phyloP scores from a whole-genome alignment of 1,139 yeast genomes.

The Kurtzmaniella quercitrusa region DNA sequence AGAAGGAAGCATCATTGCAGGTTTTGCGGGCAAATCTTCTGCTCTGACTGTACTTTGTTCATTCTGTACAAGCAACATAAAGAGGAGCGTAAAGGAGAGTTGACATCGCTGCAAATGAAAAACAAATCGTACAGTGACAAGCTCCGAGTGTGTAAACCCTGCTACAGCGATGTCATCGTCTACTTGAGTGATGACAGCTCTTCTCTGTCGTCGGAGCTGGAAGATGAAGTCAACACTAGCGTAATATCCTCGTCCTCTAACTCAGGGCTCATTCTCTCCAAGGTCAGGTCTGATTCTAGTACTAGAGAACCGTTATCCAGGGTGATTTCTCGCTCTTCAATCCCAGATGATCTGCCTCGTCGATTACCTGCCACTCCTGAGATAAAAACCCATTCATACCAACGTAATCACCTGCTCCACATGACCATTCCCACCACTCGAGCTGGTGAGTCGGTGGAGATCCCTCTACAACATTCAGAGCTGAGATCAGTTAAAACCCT shows the following conservation, averaged over 20 bases:
- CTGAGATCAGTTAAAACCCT: neutral
- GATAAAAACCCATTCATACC: slow-evolving; percentile 19
- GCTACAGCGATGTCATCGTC: slow-evolving; percentile 65
- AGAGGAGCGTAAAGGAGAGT: slow-evolving; percentile 25
- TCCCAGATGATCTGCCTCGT: slow-evolving; percentile 1
- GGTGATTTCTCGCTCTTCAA: neutral
- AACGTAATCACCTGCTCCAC: slow-evolving; percentile 60
- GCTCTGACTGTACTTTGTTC: slow-evolving; percentile 78
- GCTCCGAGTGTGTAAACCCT: slow-evolving; percentile 75
- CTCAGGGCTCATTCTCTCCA: slow-evolving; percentile 6
- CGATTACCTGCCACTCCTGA: slow-evolving; percentile 8
- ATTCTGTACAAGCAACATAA: slow-evolving; percentile 71
- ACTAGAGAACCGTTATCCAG: slow-evolving; percentile 1
- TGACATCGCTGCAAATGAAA: slow-evolving; percentile 11
- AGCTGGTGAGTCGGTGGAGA: slow-evolving; percentile 74
- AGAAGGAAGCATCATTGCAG: slow-evolving; percentile 93
- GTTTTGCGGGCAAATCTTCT: slow-evolving; percentile 83
- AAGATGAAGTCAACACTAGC: slow-evolving; percentile 10
- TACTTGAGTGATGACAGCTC: slow-evolving; percentile 63
- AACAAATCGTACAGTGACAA: slow-evolving; percentile 55
- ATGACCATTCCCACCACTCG: slow-evolving; percentile 84
- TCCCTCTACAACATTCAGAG: slow-evolving; percentile 28
- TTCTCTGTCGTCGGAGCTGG: slow-evolving; percentile 20
- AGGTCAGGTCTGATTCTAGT: neutral
- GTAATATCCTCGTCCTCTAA: slow-evolving; percentile 1